Percentiles rank a stretch among this genome's conserved stretches.
Evolutionary conservation across 2,329 filamentous ascomycete species (phyloP).

Genomic region (Mycosphaerella arachidis): DNA sequence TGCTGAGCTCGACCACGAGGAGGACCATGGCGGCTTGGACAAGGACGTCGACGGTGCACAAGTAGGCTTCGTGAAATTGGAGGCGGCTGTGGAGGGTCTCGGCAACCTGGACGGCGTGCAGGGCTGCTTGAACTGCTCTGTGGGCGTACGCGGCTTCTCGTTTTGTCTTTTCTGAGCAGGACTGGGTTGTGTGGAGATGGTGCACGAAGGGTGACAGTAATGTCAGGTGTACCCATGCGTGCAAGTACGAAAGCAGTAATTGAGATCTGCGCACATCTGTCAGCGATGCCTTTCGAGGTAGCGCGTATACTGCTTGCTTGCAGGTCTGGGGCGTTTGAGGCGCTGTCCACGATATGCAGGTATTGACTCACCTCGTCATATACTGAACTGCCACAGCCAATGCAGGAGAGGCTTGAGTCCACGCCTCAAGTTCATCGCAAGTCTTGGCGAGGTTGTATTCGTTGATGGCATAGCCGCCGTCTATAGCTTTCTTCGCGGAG

Average conservation of each 20-base stretch:
- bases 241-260: constrained; percentile 13
- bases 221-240: constrained; percentile 15
- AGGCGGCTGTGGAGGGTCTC: constrained; percentile 15
- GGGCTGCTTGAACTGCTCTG: constrained; percentile 12
- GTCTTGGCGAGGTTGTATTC: constrained; percentile 4
- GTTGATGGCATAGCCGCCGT: constrained; percentile 2
- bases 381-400: constrained; percentile 10
- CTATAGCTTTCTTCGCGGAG: neutral
- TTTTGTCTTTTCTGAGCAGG: neutral
- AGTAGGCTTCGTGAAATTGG: constrained; percentile 17
- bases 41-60: constrained; percentile 14
- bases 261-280: constrained; percentile 11
- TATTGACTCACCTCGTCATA: constrained; percentile 13
- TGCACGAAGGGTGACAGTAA: constrained; percentile 19
- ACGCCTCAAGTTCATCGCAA: constrained; percentile 12
- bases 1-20: constrained; percentile 11
- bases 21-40: constrained; percentile 15
- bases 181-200: constrained; percentile 6
- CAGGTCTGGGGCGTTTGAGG: neutral
- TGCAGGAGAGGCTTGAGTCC: constrained; percentile 8
- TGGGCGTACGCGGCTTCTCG: constrained; percentile 6
- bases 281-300: neutral
- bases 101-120: constrained; percentile 14
- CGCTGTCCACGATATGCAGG: neutral
- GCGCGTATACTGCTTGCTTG: neutral